These are phyloP conservation scores for Boletus huronensis DNA, from an alignment of 768 basidiomycete genomes.

Conservation along the genomic window DNA sequence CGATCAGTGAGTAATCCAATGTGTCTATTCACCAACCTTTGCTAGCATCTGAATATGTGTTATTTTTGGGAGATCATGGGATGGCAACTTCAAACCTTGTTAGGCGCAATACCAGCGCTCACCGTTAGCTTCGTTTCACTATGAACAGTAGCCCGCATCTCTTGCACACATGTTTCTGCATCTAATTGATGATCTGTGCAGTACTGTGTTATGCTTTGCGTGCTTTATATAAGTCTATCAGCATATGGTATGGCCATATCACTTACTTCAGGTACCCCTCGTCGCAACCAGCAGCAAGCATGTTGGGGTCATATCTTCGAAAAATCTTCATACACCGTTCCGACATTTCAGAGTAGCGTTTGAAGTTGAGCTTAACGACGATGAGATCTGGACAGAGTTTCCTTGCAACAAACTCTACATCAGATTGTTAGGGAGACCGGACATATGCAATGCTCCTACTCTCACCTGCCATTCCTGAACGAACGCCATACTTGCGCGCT, in stretches of 20 bases:
- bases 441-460: background rate
- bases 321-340: slow-evolving; percentile 65
- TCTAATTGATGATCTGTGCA: slow-evolving; percentile 64
- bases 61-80: slow-evolving; percentile 11
- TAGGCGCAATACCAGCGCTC: slow-evolving; percentile 94
- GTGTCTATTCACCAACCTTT: slow-evolving; percentile 62
- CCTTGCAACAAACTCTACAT: slow-evolving; percentile 81
- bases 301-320: slow-evolving; percentile 69
- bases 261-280: slow-evolving; percentile 89
- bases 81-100: slow-evolving; percentile 58
- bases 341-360: slow-evolving; percentile 69
- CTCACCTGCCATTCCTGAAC: slow-evolving; percentile 93
- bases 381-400: slow-evolving; percentile 91
- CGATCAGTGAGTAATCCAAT: slow-evolving; percentile 1
- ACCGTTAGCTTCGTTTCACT: slow-evolving; percentile 83
- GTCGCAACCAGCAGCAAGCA: slow-evolving; percentile 77
- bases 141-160: slow-evolving; percentile 72
- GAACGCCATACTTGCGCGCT: slow-evolving; percentile 83
- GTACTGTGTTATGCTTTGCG: slow-evolving; percentile 74
- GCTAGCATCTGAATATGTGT: slow-evolving; percentile 69
- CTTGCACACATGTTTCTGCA: slow-evolving; percentile 70
- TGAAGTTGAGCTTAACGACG: slow-evolving; percentile 54
- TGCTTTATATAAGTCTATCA: slow-evolving; percentile 8
- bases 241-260: background rate
- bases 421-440: background rate